A percentile compares a stretch with the other conserved stretches of the same genome.
phyloP scores from a whole-genome alignment of 1,284 basidiomycete species.

The Fomes fomentarius region DNA sequence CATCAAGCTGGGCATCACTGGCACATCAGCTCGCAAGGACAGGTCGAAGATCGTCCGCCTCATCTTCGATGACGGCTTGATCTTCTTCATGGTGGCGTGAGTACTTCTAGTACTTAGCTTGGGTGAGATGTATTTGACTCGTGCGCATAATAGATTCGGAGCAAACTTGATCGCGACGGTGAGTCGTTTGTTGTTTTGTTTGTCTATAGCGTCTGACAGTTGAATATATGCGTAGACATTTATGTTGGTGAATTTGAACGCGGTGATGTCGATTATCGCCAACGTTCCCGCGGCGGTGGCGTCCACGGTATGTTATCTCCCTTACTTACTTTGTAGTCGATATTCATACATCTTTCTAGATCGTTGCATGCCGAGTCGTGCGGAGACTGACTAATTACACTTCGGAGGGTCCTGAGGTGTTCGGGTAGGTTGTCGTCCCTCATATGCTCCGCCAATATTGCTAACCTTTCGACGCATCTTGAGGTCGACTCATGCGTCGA shows the following conservation, averaged over 20 bases:
- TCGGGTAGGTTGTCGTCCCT: conserved; percentile 44
- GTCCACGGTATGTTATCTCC: conserved; percentile 52
- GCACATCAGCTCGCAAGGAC: conserved; percentile 33
- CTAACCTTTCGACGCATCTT: background rate
- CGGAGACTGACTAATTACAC: conserved; percentile 67
- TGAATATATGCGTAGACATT: conserved; percentile 48
- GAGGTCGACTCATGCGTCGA: conserved; percentile 39
- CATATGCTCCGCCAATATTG: conserved; percentile 1
- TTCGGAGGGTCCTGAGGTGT: conserved; percentile 49
- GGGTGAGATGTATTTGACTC: too few species aligned
- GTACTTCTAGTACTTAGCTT: conserved; percentile 37
- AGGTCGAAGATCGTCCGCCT: conserved; percentile 62
- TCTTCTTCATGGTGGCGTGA: conserved; percentile 76
- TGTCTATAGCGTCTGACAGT: background rate
- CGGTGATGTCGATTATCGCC: conserved; percentile 75
- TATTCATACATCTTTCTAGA: conserved; percentile 43
- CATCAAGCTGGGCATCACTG: conserved; percentile 51
- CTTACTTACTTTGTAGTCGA: background rate
- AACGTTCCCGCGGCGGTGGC: conserved; percentile 75
- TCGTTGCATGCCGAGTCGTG: conserved; percentile 72
- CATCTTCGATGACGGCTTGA: conserved; percentile 71
- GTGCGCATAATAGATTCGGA: conserved; percentile 69
- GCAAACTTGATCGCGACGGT: conserved; percentile 71
- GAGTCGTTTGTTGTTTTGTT: conserved; percentile 15
- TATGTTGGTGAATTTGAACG: conserved; percentile 72